Conservation (phyloP, 495 filamentous ascomycete genomes). For the Penicilliopsis zonata region DNA sequence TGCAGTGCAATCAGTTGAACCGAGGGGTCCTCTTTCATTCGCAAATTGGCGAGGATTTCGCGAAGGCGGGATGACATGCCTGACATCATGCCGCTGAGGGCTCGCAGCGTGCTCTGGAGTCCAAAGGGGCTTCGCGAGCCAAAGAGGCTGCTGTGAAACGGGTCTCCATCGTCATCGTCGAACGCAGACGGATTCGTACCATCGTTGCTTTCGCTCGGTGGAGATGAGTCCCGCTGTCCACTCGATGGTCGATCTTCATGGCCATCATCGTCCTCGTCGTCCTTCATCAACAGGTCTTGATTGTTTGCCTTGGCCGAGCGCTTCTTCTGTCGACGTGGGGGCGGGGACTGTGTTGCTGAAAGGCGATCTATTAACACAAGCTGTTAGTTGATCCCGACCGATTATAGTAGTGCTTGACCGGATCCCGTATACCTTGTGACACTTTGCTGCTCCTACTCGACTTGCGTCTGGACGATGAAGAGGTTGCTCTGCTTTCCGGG, state of each 20-base stretch:
- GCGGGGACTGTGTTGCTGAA: conserved; percentile 21
- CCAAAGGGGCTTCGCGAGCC: conserved; percentile 52
- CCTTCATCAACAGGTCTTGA: conserved; percentile 39
- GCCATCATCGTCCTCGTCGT: conserved; percentile 30
- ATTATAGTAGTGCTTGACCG: no score
- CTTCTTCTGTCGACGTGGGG: conserved; percentile 41
- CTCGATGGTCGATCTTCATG: conserved; percentile 24
- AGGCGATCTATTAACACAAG: conserved; percentile 16
- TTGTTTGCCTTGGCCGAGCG: conserved; percentile 35
- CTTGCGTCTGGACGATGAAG: conserved; percentile 52
- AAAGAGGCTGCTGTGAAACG: conserved; percentile 62
- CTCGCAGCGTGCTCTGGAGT: conserved; percentile 73
- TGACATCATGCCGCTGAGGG: conserved; percentile 82
- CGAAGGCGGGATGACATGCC: conserved; percentile 69
- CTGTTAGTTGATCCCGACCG: not conserved
- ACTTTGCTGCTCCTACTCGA: conserved; percentile 43
- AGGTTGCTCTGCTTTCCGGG: conserved; percentile 25
- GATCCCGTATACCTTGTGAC: conserved; percentile 18
- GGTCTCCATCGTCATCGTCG: conserved; percentile 64
- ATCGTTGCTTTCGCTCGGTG: conserved; percentile 51
- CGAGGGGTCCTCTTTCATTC: conserved; percentile 77
- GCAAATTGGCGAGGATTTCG: conserved; percentile 72
- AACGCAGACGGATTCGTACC: conserved; percentile 36
- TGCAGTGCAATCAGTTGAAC: conserved; percentile 86
- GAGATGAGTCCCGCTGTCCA: conserved; percentile 23